These are phyloP conservation scores for Backusella morwellensis DNA, from an alignment of 192 early-diverging fungal species.

Conservation along the genomic window DNA sequence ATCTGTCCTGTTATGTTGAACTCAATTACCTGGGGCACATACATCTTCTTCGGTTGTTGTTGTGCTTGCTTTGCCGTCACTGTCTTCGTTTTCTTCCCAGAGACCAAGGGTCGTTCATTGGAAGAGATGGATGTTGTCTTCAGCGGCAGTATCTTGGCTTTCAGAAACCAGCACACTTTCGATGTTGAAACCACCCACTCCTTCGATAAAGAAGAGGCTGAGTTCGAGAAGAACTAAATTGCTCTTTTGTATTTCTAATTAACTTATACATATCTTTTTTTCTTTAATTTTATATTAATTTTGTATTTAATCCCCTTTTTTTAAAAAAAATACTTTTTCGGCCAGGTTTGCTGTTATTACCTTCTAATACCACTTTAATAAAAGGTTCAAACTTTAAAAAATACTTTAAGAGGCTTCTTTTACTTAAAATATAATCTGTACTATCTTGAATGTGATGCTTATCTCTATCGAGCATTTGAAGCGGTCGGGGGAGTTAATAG, in stretches of 20 bases:
- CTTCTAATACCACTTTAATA: not conserved
- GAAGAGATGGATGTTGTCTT: constrained; percentile 89
- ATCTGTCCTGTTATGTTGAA: constrained; percentile 69
- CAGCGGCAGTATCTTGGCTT: constrained; percentile 11
- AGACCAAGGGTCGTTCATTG: constrained; percentile 79
- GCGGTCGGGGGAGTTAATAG: too few species aligned
- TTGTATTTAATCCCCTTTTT: not conserved
- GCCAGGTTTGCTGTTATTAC: constrained; percentile 1
- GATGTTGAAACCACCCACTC: not conserved
- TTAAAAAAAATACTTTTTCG: not conserved
- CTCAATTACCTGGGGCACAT: constrained; percentile 59
- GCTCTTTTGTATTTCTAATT: not conserved
- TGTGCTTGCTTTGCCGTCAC: constrained; percentile 50
- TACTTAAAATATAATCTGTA: not conserved
- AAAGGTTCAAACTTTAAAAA: not conserved
- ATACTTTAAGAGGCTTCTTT: not conserved
- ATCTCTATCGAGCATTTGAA: not conserved
- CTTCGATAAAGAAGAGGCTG: not conserved
- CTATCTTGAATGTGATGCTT: not conserved
- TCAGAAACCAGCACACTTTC: not conserved
- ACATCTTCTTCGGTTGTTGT: constrained; percentile 66
- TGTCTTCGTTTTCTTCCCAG: constrained; percentile 70
- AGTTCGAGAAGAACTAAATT: not conserved
- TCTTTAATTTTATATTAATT: not conserved
- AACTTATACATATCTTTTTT: not conserved